phyloP scores from a whole-genome alignment of 179 eudicot genomes.

The Silene vulgaris region DNA sequence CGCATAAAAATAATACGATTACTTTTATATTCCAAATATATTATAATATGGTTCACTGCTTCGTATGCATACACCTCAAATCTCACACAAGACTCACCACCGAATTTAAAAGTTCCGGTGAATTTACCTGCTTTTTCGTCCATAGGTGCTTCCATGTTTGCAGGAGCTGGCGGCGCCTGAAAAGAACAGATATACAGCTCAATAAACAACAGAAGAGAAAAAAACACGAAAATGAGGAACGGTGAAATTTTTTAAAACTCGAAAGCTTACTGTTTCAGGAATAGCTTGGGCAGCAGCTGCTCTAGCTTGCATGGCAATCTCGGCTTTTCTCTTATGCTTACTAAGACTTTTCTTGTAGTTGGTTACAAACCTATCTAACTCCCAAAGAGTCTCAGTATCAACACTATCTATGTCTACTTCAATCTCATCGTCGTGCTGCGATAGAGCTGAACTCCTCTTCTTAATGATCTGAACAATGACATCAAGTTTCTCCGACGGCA shows the following conservation, averaged over 20 bases:
- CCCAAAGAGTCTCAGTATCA: constrained; percentile 51
- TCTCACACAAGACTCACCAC: too few species aligned
- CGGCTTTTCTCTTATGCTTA: constrained; percentile 37
- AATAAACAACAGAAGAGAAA: neutral
- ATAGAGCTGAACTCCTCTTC: constrained; percentile 40
- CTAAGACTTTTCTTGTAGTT: constrained; percentile 43
- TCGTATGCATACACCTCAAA: neutral
- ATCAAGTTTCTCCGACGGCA: constrained; percentile 48
- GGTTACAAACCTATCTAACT: constrained; percentile 47
- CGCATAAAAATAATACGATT: too few species aligned
- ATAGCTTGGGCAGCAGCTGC: constrained; percentile 26
- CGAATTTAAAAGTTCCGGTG: neutral
- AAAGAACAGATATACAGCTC: constrained; percentile 19
- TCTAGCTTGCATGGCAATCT: constrained; percentile 29
- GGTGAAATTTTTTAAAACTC: neutral
- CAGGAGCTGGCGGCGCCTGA: constrained; percentile 37
- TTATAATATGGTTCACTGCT: neutral
- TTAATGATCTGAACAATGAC: constrained; percentile 40
- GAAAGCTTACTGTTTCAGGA: constrained; percentile 29
- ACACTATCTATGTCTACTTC: constrained; percentile 51
- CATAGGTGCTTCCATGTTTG: constrained; percentile 32
- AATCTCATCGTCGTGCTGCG: constrained; percentile 46
- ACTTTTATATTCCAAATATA: neutral
- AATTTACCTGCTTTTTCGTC: constrained; percentile 42
- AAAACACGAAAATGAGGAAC: constrained; percentile 11